Percentiles rank a stretch among this genome's conserved stretches.
Evolutionary conservation across 768 basidiomycete genomes (phyloP).

Genomic region (Naematelia encephala): DNA sequence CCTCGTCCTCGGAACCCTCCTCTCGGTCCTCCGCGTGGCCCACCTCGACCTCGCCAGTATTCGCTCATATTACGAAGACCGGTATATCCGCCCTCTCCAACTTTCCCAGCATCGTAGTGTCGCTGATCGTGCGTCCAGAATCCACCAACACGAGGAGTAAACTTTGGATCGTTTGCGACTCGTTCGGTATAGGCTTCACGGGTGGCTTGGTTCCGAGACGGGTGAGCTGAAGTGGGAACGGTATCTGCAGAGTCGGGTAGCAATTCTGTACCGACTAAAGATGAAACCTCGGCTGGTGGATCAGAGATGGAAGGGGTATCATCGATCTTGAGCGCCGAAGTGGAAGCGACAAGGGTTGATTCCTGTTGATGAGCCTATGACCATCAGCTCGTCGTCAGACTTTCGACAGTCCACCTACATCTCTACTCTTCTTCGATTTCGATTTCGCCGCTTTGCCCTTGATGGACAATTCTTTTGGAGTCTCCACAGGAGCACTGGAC

Average conservation of each 20-base stretch:
- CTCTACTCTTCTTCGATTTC: background rate
- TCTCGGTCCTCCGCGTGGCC: slow-evolving; percentile 33
- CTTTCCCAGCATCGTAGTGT: slow-evolving; percentile 51
- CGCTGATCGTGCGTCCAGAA: slow-evolving; percentile 97
- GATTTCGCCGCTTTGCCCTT: slow-evolving; percentile 1
- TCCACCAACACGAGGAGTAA: slow-evolving; percentile 81
- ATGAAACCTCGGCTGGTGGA: background rate
- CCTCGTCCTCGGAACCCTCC: slow-evolving; percentile 35
- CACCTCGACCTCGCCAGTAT: slow-evolving; percentile 62
- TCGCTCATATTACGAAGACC: slow-evolving; percentile 43
- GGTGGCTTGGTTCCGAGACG: slow-evolving; percentile 57
- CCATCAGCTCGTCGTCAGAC: too few species aligned
- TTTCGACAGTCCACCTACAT: slow-evolving; percentile 3
- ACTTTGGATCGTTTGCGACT: slow-evolving; percentile 78
- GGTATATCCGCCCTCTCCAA: slow-evolving; percentile 31
- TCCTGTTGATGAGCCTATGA: too few species aligned
- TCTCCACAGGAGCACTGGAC: background rate
- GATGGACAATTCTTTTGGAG: background rate
- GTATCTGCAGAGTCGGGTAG: background rate
- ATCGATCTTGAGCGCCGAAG: slow-evolving; percentile 15
- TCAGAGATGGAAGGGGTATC: background rate
- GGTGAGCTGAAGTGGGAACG: background rate
- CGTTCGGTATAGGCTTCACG: slow-evolving; percentile 83
- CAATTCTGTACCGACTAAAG: background rate
- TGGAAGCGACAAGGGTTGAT: slow-evolving; percentile 15